These are phyloP conservation scores for Gryganskiella cystojenkinii DNA, from an alignment of 192 early-diverging fungal genomes.

Conservation along the genomic window DNA sequence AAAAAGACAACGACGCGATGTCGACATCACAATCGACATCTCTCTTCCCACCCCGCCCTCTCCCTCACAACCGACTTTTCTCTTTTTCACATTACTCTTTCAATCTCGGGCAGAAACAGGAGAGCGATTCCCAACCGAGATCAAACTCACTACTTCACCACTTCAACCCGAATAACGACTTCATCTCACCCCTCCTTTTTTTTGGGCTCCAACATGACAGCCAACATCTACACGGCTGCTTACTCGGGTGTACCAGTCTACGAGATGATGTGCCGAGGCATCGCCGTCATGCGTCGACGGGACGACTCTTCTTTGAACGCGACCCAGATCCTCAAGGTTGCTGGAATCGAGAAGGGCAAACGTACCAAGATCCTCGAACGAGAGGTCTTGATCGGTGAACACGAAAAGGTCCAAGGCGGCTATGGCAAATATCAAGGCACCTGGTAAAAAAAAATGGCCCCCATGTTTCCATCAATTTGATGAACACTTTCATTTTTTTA, in stretches of 20 bases:
- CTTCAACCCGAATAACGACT: too few relatives aligned
- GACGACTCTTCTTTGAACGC: slow-evolving; percentile 88
- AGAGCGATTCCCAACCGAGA: too few relatives aligned
- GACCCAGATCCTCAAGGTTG: slow-evolving; percentile 94
- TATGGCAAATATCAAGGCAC: slow-evolving; percentile 96
- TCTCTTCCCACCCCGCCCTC: too few relatives aligned
- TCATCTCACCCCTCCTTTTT: too few relatives aligned
- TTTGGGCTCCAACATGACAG: too few relatives aligned
- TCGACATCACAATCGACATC: too few relatives aligned
- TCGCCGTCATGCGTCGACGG: slow-evolving; percentile 84
- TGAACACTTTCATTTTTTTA: not conserved
- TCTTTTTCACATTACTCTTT: too few relatives aligned
- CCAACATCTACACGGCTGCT: slow-evolving; percentile 63
- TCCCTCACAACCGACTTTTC: too few relatives aligned
- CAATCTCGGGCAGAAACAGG: too few relatives aligned
- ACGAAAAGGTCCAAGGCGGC: slow-evolving; percentile 96
- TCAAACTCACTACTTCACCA: too few relatives aligned
- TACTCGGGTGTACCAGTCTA: slow-evolving; percentile 81
- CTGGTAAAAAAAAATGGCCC: slow-evolving; percentile 60
- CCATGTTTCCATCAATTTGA: not conserved
- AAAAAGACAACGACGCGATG: too few relatives aligned
- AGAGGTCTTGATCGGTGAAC: slow-evolving; percentile 80
- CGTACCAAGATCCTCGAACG: slow-evolving; percentile 91
- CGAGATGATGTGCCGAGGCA: slow-evolving; percentile 77
- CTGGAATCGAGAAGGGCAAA: slow-evolving; percentile 85